Evolutionary conservation across 441 rosid genomes (phyloP).

Genomic region (Brassica balearica): DNA sequence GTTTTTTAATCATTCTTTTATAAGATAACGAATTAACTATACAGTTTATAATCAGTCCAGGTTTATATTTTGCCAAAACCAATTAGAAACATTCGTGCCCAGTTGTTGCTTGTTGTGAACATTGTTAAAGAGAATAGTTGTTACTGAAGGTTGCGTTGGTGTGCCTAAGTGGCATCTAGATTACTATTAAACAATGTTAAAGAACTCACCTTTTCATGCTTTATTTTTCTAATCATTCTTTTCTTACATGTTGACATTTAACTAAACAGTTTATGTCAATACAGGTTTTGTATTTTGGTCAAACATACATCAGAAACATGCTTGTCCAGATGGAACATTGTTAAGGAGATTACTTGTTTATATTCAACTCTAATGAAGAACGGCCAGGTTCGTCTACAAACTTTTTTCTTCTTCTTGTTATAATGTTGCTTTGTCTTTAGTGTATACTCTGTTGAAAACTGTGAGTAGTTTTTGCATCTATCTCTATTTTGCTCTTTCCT

Average conservation of each 20-base stretch:
- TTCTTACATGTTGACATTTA: constrained; percentile 21
- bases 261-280: constrained; percentile 23
- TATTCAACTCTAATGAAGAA: constrained; percentile 38
- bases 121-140: not conserved
- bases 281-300: constrained; percentile 34
- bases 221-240: constrained; percentile 18
- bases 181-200: constrained; percentile 41
- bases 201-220: constrained; percentile 27
- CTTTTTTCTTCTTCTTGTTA: not conserved
- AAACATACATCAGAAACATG: constrained; percentile 18
- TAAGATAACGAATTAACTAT: not conserved
- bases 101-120: not conserved
- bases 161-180: constrained; percentile 19
- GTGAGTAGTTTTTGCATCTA: not conserved
- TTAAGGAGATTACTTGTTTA: constrained; percentile 15
- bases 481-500: not conserved
- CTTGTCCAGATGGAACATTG: constrained; percentile 4
- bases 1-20: not conserved
- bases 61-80: not conserved
- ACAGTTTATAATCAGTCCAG: not conserved
- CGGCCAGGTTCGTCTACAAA: constrained; percentile 36
- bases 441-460: not conserved
- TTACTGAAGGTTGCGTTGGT: not conserved
- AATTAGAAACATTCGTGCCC: not conserved
- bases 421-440: not conserved